Evolutionary conservation across 2,329 filamentous ascomycete genomes (phyloP).

Genomic region (Mollisia scopiformis): DNA sequence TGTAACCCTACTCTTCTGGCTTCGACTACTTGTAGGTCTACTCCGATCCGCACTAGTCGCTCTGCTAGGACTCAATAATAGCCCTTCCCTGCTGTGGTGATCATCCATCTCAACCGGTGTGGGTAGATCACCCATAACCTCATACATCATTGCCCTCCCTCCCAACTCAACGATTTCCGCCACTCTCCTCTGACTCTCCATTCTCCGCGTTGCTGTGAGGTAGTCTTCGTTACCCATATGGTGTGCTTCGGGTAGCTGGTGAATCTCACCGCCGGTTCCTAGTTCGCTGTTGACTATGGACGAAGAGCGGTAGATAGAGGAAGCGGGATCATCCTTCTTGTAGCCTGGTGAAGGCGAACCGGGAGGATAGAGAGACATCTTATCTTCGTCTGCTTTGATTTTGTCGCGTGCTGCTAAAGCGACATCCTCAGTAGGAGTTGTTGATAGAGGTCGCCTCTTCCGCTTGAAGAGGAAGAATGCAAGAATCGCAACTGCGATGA

Average conservation of each 20-base stretch:
- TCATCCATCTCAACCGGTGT: constrained; percentile 12
- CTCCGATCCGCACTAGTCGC: neutral
- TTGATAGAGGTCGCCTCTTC: neutral
- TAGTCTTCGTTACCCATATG: neutral
- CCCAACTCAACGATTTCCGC: neutral
- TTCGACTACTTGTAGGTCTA: neutral
- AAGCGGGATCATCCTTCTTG: neutral
- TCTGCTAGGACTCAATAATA: constrained; percentile 1
- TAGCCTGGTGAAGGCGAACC: neutral
- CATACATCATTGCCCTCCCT: constrained; percentile 3
- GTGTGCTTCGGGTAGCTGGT: neutral
- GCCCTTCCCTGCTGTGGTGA: constrained; percentile 1
- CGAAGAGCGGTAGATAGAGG: neutral
- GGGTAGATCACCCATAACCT: constrained; percentile 7
- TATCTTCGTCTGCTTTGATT: neutral
- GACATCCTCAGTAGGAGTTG: neutral
- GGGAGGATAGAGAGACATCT: neutral
- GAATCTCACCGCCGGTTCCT: neutral
- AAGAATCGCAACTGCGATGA: constrained; percentile 7
- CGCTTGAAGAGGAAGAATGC: constrained; percentile 6
- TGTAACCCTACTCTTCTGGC: neutral
- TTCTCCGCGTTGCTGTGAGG: neutral
- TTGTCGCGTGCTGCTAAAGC: neutral
- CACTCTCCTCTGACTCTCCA: neutral
- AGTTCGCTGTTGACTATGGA: neutral